A percentile compares a stretch with the other conserved stretches of the same genome.
phyloP scores from a whole-genome alignment of 768 basidiomycete genomes.

The Leccinum variicolor region DNA sequence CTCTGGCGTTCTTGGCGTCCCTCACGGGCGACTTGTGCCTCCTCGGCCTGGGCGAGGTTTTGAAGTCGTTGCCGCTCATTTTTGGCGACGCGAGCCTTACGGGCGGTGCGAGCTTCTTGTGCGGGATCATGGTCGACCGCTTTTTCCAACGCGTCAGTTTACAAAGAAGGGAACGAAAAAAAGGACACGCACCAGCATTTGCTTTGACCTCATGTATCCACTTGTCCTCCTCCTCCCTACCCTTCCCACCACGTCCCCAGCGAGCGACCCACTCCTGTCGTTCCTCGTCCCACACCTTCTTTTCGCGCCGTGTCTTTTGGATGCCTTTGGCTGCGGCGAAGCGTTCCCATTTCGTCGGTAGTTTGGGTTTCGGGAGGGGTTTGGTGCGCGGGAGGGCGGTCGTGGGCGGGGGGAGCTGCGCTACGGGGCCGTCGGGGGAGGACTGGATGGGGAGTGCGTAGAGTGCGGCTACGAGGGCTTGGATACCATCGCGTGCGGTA shows the following conservation, averaged over 20 bases:
- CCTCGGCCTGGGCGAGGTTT: constrained; percentile 63
- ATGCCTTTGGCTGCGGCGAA: constrained; percentile 97
- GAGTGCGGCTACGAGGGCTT: constrained; percentile 74
- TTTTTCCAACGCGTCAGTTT: constrained; percentile 25
- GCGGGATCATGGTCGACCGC: constrained; percentile 81
- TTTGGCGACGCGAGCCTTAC: constrained; percentile 79
- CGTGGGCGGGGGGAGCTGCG: constrained; percentile 72
- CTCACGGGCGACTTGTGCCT: constrained; percentile 16
- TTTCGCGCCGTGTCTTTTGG: constrained; percentile 71
- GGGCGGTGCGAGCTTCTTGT: constrained; percentile 68
- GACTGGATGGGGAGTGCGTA: constrained; percentile 77
- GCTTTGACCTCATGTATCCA: constrained; percentile 92
- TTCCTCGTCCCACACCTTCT: constrained; percentile 92
- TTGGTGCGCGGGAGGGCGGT: constrained; percentile 86
- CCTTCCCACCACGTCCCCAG: constrained; percentile 90
- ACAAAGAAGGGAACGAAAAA: not conserved
- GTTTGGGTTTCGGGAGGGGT: constrained; percentile 89
- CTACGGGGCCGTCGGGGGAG: constrained; percentile 79
- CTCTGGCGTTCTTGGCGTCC: constrained; percentile 54
- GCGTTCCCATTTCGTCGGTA: constrained; percentile 93
- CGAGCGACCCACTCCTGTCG: constrained; percentile 87
- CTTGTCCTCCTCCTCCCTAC: constrained; percentile 79
- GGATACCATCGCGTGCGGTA: constrained; percentile 77
- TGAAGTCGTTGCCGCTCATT: constrained; percentile 75
- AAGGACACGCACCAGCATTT: constrained; percentile 65